phyloP scores from a whole-genome alignment of 1,284 basidiomycete species.

The Apiotrichum veenhuisii region DNA sequence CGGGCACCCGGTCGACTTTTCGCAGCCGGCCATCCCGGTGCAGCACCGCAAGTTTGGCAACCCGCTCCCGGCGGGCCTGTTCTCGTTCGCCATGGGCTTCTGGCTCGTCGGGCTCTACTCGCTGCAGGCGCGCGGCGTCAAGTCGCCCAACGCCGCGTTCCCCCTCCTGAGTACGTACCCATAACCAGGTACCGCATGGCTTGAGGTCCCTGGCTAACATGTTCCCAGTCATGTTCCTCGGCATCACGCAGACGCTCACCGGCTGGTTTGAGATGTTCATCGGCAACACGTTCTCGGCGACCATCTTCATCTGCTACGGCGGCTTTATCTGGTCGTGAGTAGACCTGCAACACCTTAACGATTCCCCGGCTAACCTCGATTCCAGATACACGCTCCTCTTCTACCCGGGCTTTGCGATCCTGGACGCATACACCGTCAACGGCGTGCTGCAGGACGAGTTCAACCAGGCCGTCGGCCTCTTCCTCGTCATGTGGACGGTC shows the following conservation, averaged over 20 bases:
- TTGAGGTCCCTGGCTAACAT: neutral
- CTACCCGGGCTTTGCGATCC: constrained; percentile 9
- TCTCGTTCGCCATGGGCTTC: constrained; percentile 12
- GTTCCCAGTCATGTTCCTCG: constrained; percentile 15
- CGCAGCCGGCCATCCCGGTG: constrained; percentile 23
- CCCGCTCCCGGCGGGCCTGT: constrained; percentile 20
- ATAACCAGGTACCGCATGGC: neutral
- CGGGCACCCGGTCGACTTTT: constrained; percentile 25
- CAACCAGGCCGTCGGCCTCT: constrained; percentile 14
- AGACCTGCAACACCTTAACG: too few relatives aligned
- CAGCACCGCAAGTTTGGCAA: constrained; percentile 25
- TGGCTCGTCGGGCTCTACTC: constrained; percentile 16
- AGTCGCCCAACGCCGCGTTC: constrained; percentile 6
- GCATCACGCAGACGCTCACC: constrained; percentile 18
- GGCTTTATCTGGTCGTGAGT: constrained; percentile 17
- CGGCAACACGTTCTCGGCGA: constrained; percentile 23
- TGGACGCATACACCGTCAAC: constrained; percentile 10
- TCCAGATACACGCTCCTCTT: constrained; percentile 17
- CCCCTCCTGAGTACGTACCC: constrained; percentile 10
- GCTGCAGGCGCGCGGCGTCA: constrained; percentile 14
- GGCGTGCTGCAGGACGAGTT: constrained; percentile 20
- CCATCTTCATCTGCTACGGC: constrained; percentile 19
- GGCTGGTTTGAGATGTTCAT: constrained; percentile 26
- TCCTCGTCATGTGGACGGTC: constrained; percentile 16
- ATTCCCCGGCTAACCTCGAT: too few relatives aligned